Evolutionary conservation across 768 basidiomycete genomes (phyloP).

Genomic region (Pulveroboletus ravenelii): DNA sequence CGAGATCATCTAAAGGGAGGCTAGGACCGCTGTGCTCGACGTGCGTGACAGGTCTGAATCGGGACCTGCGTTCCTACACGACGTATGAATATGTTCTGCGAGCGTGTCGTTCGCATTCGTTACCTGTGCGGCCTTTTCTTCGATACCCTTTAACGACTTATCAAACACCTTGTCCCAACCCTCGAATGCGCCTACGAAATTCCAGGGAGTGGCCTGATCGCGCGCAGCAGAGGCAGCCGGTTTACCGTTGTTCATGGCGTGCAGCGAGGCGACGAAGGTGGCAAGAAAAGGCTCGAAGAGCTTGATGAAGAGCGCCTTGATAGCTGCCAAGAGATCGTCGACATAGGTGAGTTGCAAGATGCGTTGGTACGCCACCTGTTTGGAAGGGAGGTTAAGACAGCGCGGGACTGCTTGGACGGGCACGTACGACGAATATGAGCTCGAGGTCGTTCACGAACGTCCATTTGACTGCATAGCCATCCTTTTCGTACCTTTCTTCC

Average conservation of each 20-base stretch:
- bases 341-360: constrained; percentile 94
- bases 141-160: constrained; percentile 65
- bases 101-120: constrained; percentile 5
- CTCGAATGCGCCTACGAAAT: constrained; percentile 65
- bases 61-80: constrained; percentile 65
- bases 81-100: background rate
- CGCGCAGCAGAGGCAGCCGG: constrained; percentile 28
- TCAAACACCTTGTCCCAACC: constrained; percentile 83
- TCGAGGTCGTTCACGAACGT: constrained; percentile 93
- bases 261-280: constrained; percentile 79
- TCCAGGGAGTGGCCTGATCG: constrained; percentile 47
- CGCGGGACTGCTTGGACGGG: background rate
- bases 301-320: constrained; percentile 83
- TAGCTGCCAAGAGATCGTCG: constrained; percentile 74
- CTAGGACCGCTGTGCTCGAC: constrained; percentile 35
- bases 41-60: constrained; percentile 43
- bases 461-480: constrained; percentile 93
- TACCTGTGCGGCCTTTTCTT: constrained; percentile 71
- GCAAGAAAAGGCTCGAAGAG: constrained; percentile 81
- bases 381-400: background rate
- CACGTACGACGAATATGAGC: constrained; percentile 89
- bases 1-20: constrained; percentile 53
- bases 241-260: constrained; percentile 51
- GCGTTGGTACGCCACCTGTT: constrained; percentile 91
- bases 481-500: constrained; percentile 85